Evolutionary conservation across 805 yeast genomes (phyloP), one percentile per base, ranked within the genome.

Genomic region (Metschnikowia cerradonensis): DNA sequence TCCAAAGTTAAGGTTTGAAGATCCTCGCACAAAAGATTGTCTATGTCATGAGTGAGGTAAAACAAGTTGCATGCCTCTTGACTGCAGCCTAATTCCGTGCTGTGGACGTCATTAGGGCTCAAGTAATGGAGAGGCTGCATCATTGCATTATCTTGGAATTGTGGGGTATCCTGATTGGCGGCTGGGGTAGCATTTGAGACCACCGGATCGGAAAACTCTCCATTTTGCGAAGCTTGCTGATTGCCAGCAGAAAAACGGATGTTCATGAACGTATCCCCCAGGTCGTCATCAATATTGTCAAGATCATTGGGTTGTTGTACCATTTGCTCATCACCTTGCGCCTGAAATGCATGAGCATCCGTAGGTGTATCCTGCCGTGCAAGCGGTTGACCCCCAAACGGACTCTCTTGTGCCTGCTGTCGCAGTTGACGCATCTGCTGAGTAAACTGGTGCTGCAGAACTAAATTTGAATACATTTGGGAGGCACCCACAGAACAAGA

Each of bases 1-100:
- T 66, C 72, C 19, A 72, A 60, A 26, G 67, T 58, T 13, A 73
- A 54, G 47, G 59, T 68, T 31, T 73, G 76, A 55, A 67, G 71
- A 52, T 73, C 77, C 42, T 73, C 77, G 52, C 65, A 35, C 40
- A 35, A 26, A 26, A 44, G 34, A 35, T 36, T 44, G 33, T 44
- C 47, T 17, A 44, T 44, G 33, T 36, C 38, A 6, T 33, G 14
- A 11, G 37, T 33, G 38, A 42, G 19, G 19, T 22, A 11, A 5
- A 42, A n/a, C 26, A 20, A 42, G 20, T 22, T 13, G 14, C 14
- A 32, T 14, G 20, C 20, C 15, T 14, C 45, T 34, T 42, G n/a
- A 15, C 31, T 14, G 31, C 31, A 33, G 30, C 19, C 45, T 30
- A 40, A 20, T 14, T 20, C 30, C 31, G 45, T 6, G 38, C 19